These are phyloP conservation scores for Boletus coccyginus DNA, from an alignment of 768 basidiomycete genomes.

Conservation along the genomic window DNA sequence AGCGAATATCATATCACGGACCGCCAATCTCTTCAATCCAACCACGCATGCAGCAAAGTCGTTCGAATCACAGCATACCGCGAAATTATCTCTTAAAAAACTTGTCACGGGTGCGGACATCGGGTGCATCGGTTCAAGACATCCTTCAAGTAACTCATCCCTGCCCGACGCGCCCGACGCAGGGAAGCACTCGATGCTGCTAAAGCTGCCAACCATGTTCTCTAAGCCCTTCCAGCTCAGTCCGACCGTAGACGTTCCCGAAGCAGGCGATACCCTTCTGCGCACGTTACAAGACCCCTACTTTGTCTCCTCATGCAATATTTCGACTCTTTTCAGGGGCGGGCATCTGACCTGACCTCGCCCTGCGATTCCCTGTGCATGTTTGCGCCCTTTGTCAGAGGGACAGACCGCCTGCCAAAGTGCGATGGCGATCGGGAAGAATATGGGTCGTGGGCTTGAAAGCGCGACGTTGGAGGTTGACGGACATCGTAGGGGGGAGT, in stretches of 20 bases:
- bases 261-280: conserved; percentile 84
- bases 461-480: conserved; percentile 63
- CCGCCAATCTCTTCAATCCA: neutral
- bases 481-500: conserved; percentile 84
- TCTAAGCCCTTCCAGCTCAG: conserved; percentile 87
- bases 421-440: conserved; percentile 82
- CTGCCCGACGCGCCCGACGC: conserved; percentile 65
- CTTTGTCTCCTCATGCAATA: conserved; percentile 89
- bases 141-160: conserved; percentile 82
- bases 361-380: conserved; percentile 68
- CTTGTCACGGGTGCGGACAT: conserved; percentile 80
- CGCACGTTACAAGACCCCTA: conserved; percentile 76
- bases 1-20: conserved; percentile 17
- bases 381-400: conserved; percentile 76
- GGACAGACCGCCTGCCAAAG: conserved; percentile 75
- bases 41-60: conserved; percentile 64
- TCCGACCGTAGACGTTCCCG: conserved; percentile 74
- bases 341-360: conserved; percentile 69
- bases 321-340: conserved; percentile 81
- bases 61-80: conserved; percentile 89
- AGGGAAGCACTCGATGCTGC: conserved; percentile 82
- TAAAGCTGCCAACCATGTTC: conserved; percentile 86
- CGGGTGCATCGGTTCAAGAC: conserved; percentile 90
- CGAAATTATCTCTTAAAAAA: conserved; percentile 82
- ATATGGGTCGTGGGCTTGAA: conserved; percentile 74